Conservation (phyloP, 495 filamentous ascomycete species). For the Neurospora sp. region DNA sequence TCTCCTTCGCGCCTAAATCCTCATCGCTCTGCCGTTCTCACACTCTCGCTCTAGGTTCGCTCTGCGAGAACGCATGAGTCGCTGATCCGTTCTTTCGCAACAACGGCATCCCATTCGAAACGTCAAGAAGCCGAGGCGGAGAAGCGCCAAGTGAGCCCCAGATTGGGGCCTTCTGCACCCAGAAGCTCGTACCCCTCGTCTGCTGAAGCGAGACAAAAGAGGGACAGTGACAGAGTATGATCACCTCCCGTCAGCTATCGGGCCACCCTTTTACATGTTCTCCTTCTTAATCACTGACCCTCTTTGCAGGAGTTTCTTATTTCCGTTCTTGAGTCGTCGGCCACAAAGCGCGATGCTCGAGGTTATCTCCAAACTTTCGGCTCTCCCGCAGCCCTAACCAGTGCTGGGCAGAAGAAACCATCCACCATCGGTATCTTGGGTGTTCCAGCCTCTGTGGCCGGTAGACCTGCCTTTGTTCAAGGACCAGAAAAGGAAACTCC, state of each 20-base stretch:
- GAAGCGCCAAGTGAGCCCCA: not conserved
- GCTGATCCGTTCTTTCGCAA: not conserved
- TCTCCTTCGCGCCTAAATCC: not conserved
- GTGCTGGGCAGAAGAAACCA: constrained; percentile 1
- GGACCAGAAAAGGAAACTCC: constrained; percentile 18
- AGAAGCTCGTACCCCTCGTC: constrained; percentile 23
- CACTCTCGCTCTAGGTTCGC: not conserved
- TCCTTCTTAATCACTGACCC: constrained; percentile 7
- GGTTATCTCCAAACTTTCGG: constrained; percentile 76
- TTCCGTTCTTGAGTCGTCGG: constrained; percentile 69
- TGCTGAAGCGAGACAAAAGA: constrained; percentile 32
- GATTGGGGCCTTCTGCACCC: not conserved
- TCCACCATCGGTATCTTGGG: constrained; percentile 14
- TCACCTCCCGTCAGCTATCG: not conserved
- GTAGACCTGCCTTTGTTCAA: constrained; percentile 27
- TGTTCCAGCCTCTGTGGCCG: constrained; percentile 21
- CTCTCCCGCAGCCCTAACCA: constrained; percentile 12
- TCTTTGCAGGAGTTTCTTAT: constrained; percentile 63
- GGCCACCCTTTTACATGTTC: not conserved
- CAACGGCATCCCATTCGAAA: not conserved
- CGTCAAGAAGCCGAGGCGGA: not conserved
- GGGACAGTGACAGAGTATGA: constrained; percentile 30
- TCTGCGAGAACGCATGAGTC: not conserved
- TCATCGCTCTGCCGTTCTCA: not conserved
- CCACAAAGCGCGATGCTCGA: constrained; percentile 84